A percentile compares a stretch with the other conserved stretches of the same genome.
phyloP scores from a whole-genome alignment of 2,329 filamentous ascomycete genomes.

The Sporothrix phasma region DNA sequence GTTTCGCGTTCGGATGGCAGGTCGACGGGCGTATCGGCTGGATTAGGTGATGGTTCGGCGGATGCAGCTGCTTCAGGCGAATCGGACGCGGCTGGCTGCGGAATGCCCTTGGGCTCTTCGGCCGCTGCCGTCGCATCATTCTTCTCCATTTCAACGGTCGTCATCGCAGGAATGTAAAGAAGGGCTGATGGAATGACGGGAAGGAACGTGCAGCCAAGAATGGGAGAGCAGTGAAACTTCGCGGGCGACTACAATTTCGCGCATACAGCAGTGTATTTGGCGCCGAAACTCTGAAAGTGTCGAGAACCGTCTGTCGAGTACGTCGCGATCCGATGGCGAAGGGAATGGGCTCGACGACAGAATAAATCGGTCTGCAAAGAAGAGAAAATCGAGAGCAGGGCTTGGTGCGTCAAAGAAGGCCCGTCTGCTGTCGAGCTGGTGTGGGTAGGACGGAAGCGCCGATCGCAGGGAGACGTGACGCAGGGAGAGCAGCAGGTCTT shows the following conservation, averaged over 20 bases:
- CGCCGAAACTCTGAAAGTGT: not conserved
- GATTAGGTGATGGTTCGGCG: not conserved
- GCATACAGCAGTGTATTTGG: not conserved
- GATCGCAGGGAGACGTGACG: not conserved
- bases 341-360: not conserved
- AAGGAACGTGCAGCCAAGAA: not conserved
- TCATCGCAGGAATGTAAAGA: not conserved
- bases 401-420: not conserved
- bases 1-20: not conserved
- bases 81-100: not conserved
- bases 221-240: not conserved
- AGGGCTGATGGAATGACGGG: not conserved
- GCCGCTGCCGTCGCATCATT: not conserved
- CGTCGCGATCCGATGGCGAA: not conserved
- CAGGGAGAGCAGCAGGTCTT: not conserved
- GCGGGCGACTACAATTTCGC: not conserved
- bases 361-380: too few relatives aligned
- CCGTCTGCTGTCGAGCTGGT: not conserved
- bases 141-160: not conserved
- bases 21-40: not conserved
- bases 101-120: not conserved
- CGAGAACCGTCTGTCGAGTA: not conserved
- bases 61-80: not conserved
- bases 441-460: constrained; percentile 4
- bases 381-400: not conserved